Evolutionary conservation across 768 basidiomycete genomes (phyloP).

Genomic region (Mycena rebaudengoi): DNA sequence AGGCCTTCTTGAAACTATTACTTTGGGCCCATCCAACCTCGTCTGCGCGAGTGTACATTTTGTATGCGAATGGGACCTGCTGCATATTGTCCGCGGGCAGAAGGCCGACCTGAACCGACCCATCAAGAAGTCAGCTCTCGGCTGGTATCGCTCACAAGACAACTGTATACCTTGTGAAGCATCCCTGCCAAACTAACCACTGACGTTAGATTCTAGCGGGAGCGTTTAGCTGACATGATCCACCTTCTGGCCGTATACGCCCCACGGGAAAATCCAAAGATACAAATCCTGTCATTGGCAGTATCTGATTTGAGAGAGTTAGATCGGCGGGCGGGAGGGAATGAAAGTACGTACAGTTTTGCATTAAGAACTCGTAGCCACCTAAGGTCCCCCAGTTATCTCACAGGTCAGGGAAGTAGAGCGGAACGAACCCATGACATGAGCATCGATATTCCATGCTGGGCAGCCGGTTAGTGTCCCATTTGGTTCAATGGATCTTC

Average conservation of each 20-base stretch:
- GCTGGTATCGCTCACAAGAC: constrained; percentile 16
- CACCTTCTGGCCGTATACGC: constrained; percentile 71
- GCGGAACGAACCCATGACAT: constrained; percentile 58
- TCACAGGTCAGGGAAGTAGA: not conserved
- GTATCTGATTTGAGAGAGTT: constrained; percentile 45
- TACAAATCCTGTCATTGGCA: constrained; percentile 36
- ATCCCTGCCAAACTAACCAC: constrained; percentile 39
- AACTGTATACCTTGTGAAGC: constrained; percentile 61
- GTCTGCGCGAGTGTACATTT: constrained; percentile 51
- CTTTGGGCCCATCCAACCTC: constrained; percentile 37
- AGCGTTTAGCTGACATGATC: not conserved
- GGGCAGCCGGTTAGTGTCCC: too few relatives aligned
- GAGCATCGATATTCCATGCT: constrained; percentile 59
- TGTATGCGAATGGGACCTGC: constrained; percentile 69
- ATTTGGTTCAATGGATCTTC: too few relatives aligned
- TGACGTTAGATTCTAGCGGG: not conserved
- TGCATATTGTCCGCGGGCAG: constrained; percentile 62
- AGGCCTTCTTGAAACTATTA: constrained; percentile 53
- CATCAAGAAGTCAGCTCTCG: too few relatives aligned
- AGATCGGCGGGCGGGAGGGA: not conserved
- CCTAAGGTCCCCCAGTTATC: constrained; percentile 37
- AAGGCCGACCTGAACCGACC: constrained; percentile 54
- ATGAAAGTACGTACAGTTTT: constrained; percentile 54
- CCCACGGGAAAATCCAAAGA: constrained; percentile 71
- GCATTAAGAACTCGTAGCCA: constrained; percentile 71